Conservation (phyloP, 352 stramenopile genomes). For the Thalassiosira mediterranea region DNA sequence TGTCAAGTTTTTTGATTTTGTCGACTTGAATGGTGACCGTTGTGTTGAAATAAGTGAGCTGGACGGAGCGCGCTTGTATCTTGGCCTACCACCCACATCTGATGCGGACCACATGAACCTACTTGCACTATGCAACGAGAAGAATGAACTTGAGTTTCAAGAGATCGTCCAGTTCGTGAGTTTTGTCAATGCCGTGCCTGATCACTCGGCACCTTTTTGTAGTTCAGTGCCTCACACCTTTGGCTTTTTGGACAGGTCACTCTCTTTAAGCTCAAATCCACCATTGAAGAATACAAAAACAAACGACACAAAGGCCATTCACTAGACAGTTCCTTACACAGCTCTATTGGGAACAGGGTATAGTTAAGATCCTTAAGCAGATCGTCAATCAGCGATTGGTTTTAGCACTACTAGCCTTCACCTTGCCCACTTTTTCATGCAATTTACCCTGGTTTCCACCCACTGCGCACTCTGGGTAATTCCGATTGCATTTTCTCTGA, state of each 20-base stretch:
- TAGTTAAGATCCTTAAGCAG: too few species aligned
- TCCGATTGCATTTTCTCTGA: too few species aligned
- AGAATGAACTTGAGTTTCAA: conserved; percentile 38
- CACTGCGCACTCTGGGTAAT: too few species aligned
- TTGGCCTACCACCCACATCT: conserved; percentile 25
- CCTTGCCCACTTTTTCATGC: too few species aligned
- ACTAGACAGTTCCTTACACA: background rate
- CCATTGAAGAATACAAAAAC: conserved; percentile 23
- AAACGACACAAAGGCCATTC: conserved; percentile 3
- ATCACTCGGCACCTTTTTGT: background rate
- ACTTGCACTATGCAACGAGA: conserved; percentile 19
- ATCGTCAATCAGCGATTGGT: too few species aligned
- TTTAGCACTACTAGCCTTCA: too few species aligned
- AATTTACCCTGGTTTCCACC: too few species aligned
- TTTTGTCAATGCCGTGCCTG: background rate
- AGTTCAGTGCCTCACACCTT: background rate
- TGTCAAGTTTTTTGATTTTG: conserved; percentile 55
- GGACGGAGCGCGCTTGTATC: conserved; percentile 37
- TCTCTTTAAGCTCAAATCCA: conserved; percentile 38
- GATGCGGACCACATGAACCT: conserved; percentile 20
- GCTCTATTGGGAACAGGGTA: too few species aligned
- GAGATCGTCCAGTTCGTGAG: conserved; percentile 41
- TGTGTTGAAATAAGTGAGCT: conserved; percentile 44
- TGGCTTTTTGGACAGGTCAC: background rate
- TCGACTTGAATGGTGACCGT: conserved; percentile 37